These are phyloP conservation scores for Oryza coarctata DNA, from an alignment of 176 grass and related monocot genomes.

Conservation along the genomic window DNA sequence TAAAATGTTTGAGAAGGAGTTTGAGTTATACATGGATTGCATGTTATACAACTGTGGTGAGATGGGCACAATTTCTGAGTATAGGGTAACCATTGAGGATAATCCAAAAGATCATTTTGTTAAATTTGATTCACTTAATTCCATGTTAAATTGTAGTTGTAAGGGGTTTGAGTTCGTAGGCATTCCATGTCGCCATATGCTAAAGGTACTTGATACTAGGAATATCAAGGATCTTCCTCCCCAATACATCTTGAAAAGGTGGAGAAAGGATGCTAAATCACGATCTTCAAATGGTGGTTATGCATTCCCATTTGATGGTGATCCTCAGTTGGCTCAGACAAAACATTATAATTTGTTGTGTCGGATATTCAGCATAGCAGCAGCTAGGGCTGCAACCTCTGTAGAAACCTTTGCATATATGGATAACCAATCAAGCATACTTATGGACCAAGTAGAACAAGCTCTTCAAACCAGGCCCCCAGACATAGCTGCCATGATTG, in stretches of 20 bases:
- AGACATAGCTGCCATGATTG: conserved; percentile 54
- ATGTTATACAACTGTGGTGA: conserved; percentile 72
- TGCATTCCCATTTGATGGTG: conserved; percentile 49
- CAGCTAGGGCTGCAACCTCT: conserved; percentile 61
- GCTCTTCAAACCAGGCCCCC: conserved; percentile 57
- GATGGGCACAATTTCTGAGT: conserved; percentile 64
- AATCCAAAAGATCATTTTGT: conserved; percentile 73
- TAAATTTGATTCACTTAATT: conserved; percentile 77
- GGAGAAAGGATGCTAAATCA: conserved; percentile 85
- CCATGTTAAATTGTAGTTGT: conserved; percentile 66
- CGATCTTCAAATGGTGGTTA: conserved; percentile 41
- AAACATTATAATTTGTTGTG: conserved; percentile 62
- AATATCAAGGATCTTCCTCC: conserved; percentile 88
- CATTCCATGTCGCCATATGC: conserved; percentile 80
- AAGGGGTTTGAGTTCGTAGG: conserved; percentile 84
- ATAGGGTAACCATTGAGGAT: conserved; percentile 65
- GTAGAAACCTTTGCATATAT: conserved; percentile 59
- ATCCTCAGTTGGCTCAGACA: conserved; percentile 38
- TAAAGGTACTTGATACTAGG: conserved; percentile 85
- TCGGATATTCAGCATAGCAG: conserved; percentile 70
- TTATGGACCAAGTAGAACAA: conserved; percentile 78
- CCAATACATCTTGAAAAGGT: conserved; percentile 76
- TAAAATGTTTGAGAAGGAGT: conserved; percentile 97
- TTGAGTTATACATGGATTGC: conserved; percentile 98
- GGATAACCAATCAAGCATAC: conserved; percentile 58